Base-by-base conservation (phyloP, 2,329 filamentous ascomycete species). In the Pleomassaria siparia region DNA sequence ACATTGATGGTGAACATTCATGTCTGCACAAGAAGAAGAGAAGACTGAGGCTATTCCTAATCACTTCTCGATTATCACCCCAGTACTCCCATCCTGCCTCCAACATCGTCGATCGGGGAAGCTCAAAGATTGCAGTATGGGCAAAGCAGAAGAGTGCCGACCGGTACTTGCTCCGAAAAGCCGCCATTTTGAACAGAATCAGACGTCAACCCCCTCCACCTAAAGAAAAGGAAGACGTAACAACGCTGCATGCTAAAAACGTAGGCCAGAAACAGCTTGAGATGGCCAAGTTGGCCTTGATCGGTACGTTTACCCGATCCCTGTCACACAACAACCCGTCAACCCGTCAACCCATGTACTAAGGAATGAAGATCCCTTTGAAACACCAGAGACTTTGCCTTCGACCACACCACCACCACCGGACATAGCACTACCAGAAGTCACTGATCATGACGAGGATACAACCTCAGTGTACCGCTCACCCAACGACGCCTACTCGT, bases 21-120 rank as follows among this genome's bases (percentile, higher is more conserved):
- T 82, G 47, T 64, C 74, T 63, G 76, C 56, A 67, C 30, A 71
- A 70, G 55, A 89, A 90, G 75, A 89, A 89, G 68, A 81, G 86
- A 20, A 78, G 86, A 3, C 71, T 89, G 3, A 78, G 84, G 1
- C 72, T 82, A 2, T 64, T 69, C 39, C 76, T 89, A 35, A 81
- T 88, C 60, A 89, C 87, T 1, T 88, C 85, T 16, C 79, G 85
- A 7, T 80, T 89, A 0, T 88, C 85, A 9, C 80, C 77, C 40
- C 85, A 86, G 1, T 89, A 83, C 67, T 88, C 85, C 0, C 75
- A 81, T 22, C 86, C 86, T 0, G 83, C 86, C 2, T 84, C 85
- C 35, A 85, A 89, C 59, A 87, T 88, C 47, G 76, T 85, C 43
- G 82, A 85, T 64, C 79, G 84, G 21, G 83, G 82, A 46, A 76